Conservation (phyloP, 2,329 filamentous ascomycete species). For the Neurospora crassa region DNA sequence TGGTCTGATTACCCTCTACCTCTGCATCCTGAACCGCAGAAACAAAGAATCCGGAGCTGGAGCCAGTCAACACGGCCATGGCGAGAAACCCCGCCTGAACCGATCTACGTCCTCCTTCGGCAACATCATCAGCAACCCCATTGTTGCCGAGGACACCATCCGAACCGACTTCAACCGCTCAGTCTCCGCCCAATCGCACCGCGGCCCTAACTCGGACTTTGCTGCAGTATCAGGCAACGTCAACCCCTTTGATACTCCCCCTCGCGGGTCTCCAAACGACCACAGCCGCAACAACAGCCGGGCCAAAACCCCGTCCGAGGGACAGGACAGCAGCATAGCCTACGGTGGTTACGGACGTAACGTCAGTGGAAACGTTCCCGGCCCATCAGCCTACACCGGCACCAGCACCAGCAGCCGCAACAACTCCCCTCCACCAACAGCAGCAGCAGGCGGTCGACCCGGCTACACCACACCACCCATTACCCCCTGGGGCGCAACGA, state of each 20-base stretch:
- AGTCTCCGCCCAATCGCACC: conserved; percentile 8
- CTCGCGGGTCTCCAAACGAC: not conserved
- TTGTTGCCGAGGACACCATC: conserved; percentile 32
- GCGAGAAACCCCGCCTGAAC: not conserved
- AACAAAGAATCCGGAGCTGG: conserved; percentile 12
- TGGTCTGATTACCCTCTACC: conserved; percentile 34
- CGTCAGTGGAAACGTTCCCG: conserved; percentile 2
- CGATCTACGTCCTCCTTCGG: conserved; percentile 31
- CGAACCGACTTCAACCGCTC: conserved; percentile 39
- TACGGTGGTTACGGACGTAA: conserved; percentile 9
- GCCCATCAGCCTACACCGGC: conserved; percentile 2
- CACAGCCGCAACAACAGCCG: not conserved
- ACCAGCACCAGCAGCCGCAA: conserved; percentile 1
- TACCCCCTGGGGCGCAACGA: not conserved
- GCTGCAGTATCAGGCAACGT: not conserved
- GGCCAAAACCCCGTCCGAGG: conserved; percentile 3
- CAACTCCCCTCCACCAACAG: not conserved
- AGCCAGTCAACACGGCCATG: conserved; percentile 10
- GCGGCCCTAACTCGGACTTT: conserved; percentile 1
- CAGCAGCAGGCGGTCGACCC: conserved; percentile 2
- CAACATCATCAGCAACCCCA: conserved; percentile 48
- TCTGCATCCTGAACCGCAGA: conserved; percentile 27
- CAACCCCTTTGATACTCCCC: not conserved
- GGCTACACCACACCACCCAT: not conserved
- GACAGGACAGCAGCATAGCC: conserved; percentile 13